Evolutionary conservation across 306 rosid species (phyloP).

Genomic region (Quercus aquifolioides): DNA sequence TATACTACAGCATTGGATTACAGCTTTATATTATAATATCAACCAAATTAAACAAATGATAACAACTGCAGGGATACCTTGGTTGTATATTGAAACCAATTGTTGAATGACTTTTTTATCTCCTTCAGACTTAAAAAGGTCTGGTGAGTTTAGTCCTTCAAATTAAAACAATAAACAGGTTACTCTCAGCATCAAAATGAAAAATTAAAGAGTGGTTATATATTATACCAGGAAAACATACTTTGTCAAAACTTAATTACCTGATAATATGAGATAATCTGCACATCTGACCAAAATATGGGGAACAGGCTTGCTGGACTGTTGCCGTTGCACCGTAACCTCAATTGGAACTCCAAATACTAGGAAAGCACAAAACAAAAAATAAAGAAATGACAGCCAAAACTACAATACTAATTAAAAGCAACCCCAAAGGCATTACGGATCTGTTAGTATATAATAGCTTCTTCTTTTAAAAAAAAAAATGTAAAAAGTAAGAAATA

Average conservation of each 20-base stretch:
- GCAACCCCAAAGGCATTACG: not conserved
- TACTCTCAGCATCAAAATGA: slow-evolving; percentile 10
- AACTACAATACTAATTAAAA: not conserved
- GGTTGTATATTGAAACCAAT: slow-evolving; percentile 80
- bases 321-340: slow-evolving; percentile 74
- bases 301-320: slow-evolving; percentile 74
- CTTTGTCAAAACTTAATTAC: slow-evolving; percentile 41
- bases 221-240: slow-evolving; percentile 9
- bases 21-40: slow-evolving; percentile 8
- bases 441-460: not conserved
- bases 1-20: slow-evolving; percentile 11
- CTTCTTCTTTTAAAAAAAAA: too few species aligned
- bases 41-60: slow-evolving; percentile 19
- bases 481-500: too few species aligned
- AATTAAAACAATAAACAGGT: slow-evolving; percentile 16
- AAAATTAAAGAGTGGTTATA: not conserved
- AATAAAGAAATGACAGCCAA: not conserved
- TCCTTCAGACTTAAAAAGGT: slow-evolving; percentile 82
- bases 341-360: slow-evolving; percentile 96
- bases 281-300: slow-evolving; percentile 78
- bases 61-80: slow-evolving; percentile 48
- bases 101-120: slow-evolving; percentile 77
- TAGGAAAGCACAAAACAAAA: slow-evolving; percentile 22
- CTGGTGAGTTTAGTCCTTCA: slow-evolving; percentile 71
- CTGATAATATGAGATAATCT: slow-evolving; percentile 86